Evolutionary conservation across 306 rosid genomes (phyloP).

Genomic region (Canavalia ensiformis): DNA sequence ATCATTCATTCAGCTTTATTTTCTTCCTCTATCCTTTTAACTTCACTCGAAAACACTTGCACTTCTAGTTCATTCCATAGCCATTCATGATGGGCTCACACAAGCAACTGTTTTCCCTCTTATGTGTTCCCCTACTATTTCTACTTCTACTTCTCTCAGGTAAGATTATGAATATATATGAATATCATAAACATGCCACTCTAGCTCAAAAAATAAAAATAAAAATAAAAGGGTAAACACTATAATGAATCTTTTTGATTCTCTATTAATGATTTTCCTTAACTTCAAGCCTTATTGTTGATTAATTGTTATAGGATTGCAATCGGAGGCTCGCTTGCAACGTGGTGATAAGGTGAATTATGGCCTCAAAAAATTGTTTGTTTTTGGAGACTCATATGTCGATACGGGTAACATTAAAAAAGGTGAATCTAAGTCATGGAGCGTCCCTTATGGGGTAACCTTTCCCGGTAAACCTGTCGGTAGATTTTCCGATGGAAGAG

Average conservation of each 20-base stretch:
- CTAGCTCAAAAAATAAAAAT: neutral
- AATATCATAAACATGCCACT: neutral
- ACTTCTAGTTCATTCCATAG: neutral
- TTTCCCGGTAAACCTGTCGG: slow-evolving; percentile 35
- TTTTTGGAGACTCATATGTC: slow-evolving; percentile 43
- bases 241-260: neutral
- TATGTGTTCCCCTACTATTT: slow-evolving; percentile 6
- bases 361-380: slow-evolving; percentile 13
- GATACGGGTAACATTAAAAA: slow-evolving; percentile 28
- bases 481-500: slow-evolving; percentile 41
- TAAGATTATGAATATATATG: neutral
- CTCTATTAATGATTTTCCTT: too few species aligned
- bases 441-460: slow-evolving; percentile 35
- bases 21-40: neutral
- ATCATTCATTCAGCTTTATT: too few species aligned
- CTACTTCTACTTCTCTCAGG: slow-evolving; percentile 36
- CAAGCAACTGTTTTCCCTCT: slow-evolving; percentile 11
- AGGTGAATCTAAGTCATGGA: slow-evolving; percentile 7
- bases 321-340: slow-evolving; percentile 33
- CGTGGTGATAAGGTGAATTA: neutral
- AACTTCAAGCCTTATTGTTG: too few species aligned
- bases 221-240: neutral
- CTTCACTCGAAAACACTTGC: neutral
- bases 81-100: slow-evolving; percentile 26
- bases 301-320: neutral